These are phyloP conservation scores for Lunularia cruciata DNA, from an alignment of 225 moss, liverwort and hornwort species.

Conservation along the genomic window DNA sequence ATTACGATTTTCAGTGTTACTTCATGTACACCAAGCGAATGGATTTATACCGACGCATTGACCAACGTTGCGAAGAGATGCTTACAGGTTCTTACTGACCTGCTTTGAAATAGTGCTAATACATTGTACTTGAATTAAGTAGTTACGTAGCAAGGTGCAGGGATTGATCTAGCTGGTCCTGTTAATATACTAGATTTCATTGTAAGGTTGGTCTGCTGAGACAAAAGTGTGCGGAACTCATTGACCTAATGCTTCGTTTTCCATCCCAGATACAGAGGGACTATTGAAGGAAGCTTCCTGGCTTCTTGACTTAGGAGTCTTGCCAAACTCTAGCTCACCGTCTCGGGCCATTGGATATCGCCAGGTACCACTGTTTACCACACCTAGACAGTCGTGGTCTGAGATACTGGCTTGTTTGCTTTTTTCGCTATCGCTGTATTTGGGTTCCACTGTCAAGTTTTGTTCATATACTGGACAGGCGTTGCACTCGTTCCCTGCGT, in stretches of 20 bases:
- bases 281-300: constrained; percentile 80
- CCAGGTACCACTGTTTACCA: constrained; percentile 53
- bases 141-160: neutral
- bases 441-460: too few species aligned
- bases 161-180: too few species aligned
- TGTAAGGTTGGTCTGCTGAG: too few species aligned
- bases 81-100: constrained; percentile 49
- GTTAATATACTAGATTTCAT: too few species aligned
- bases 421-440: too few species aligned
- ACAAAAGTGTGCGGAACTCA: too few species aligned
- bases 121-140: neutral
- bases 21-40: constrained; percentile 66
- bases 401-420: neutral
- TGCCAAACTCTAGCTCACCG: constrained; percentile 67
- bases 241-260: too few species aligned
- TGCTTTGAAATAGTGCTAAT: neutral
- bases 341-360: constrained; percentile 96
- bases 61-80: constrained; percentile 87
- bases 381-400: neutral
- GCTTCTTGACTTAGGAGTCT: constrained; percentile 74
- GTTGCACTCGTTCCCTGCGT: too few species aligned
- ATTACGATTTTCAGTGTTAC: constrained; percentile 86
- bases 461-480: too few species aligned
- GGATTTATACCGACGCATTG: constrained; percentile 77
- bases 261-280: constrained; percentile 56